Evolutionary conservation across 2,329 filamentous ascomycete genomes (phyloP), one percentile per base, ranked within the genome.

Genomic region (Aureobasidium sp.): DNA sequence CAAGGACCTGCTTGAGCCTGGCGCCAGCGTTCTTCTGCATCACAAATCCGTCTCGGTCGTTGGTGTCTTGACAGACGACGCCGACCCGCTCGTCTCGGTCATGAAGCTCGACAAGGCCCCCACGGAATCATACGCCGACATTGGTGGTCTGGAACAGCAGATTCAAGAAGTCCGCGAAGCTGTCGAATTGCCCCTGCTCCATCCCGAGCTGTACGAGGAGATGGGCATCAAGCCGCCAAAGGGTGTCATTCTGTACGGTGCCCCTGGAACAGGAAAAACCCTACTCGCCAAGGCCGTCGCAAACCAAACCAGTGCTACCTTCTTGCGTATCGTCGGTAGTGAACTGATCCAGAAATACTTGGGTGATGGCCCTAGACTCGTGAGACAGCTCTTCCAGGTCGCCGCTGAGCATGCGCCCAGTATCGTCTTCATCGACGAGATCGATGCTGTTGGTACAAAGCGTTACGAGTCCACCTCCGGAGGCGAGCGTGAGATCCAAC

Each of bases 161-260:
- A 99, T 99, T 64, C 94, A 99, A 74, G 94, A 99, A 78, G 94
- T 99, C 49, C 84, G 94, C 68, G 94, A 99, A 79, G 96, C 94
- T 1, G 94, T 99, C 63, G 94, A 99, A 79, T 78, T 99, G 70
- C 94, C 94, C 5, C 81, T 99, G 66, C 82, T 99, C 64, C 94
- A 99, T 74, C 94, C 94, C 0, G 94, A 99, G 77, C 80, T 99
- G 58, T 99, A 99, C 77, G 94, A 99, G 77, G 94, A 99, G 80
- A 99, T 99, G 94, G 94, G 94, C 72, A 97, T 99, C 83, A 99
- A 99, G 78, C 94, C 94, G 5, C 94, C 94, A 64, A 99, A 99
- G 84, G 94, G 94, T 83, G 94, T 99, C 70, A 99, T 99, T 71
- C 87, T 99, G 29, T 99, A 99, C 75, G 94, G 94, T 78, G 91